These are phyloP conservation scores for Pulveroboletus sp. DNA, from an alignment of 768 basidiomycete species.

Conservation along the genomic window DNA sequence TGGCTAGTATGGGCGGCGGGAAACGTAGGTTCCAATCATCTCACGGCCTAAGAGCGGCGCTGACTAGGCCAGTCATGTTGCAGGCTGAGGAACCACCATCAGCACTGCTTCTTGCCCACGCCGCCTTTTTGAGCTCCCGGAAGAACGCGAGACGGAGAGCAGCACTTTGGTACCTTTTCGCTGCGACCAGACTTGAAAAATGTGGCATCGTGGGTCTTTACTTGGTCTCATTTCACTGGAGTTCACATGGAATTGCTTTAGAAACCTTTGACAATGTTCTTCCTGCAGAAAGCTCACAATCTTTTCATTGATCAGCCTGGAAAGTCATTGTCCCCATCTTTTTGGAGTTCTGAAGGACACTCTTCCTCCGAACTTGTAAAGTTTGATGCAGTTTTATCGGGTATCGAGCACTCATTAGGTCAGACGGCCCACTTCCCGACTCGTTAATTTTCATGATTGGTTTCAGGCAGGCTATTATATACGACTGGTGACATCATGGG, in stretches of 20 bases:
- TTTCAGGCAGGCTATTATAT: constrained; percentile 77
- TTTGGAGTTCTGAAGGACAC: constrained; percentile 69
- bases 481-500: constrained; percentile 80
- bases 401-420: constrained; percentile 81
- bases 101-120: constrained; percentile 77
- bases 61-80: constrained; percentile 28
- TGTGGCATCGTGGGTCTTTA: constrained; percentile 69
- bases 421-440: constrained; percentile 9
- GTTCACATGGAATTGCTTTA: constrained; percentile 26
- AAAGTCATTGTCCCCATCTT: constrained; percentile 72
- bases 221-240: constrained; percentile 1
- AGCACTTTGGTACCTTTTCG: constrained; percentile 73
- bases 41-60: constrained; percentile 8
- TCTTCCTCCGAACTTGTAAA: constrained; percentile 37
- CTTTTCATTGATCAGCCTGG: constrained; percentile 48
- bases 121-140: constrained; percentile 62
- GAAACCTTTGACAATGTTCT: constrained; percentile 85
- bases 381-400: constrained; percentile 62
- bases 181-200: constrained; percentile 77
- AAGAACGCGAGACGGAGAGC: constrained; percentile 59
- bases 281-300: constrained; percentile 66
- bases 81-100: constrained; percentile 82
- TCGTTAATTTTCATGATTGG: constrained; percentile 5
- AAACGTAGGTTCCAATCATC: constrained; percentile 49
- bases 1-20: constrained; percentile 87